Base-by-base conservation (phyloP, 306 rosid species). In the Cucurbita maxima region DNA sequence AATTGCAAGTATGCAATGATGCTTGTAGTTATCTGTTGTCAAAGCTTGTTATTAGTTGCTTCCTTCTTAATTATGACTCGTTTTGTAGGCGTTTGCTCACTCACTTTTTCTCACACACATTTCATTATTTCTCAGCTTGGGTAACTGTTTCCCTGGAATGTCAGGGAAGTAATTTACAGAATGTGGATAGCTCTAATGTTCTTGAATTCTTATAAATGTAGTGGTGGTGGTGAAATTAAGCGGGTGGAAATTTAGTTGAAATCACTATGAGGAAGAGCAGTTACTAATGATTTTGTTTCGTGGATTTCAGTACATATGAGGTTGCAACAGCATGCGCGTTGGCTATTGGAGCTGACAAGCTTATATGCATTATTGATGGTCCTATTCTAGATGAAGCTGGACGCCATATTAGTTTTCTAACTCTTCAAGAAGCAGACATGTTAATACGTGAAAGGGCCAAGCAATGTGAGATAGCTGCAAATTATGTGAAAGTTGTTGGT, bases 281-380 rank as follows among this genome's bases (percentile, higher is more conserved):
- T 76, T 38, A 51, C 66, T 83, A 72, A 84, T 79, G 72, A 19
- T 44, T 72, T 72, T 16, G 19, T 43, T 76, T 76, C 12, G 13
- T 58, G 45, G 48, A 54, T 84, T 82, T 71, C 89, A 94, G 99
- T 86, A 86, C 97, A 8, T 94, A 91, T 76, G 97, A 94, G 83
- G 99, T 94, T 71, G 99, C 97, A 60, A 91, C 99, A 44, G 97
- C 97, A 70, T 89, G 96, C 75, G 92, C 99, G 67, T 77, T 94
- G 85, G 97, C 99, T 75, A 84, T 94, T 54, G 96, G 87, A 77
- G 96, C 99, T 0, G 97, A 94, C 80, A 94, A 94, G 75, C 87
- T 94, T 70, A 94, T 94, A 75, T 94, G 99, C 78, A 75, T 94
- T 52, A 91, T 94, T 71, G 97, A 94, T 76, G 97, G 99, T 74